Evolutionary conservation across 2,329 filamentous ascomycete species (phyloP).

Genomic region (Colletotrichum sp.): DNA sequence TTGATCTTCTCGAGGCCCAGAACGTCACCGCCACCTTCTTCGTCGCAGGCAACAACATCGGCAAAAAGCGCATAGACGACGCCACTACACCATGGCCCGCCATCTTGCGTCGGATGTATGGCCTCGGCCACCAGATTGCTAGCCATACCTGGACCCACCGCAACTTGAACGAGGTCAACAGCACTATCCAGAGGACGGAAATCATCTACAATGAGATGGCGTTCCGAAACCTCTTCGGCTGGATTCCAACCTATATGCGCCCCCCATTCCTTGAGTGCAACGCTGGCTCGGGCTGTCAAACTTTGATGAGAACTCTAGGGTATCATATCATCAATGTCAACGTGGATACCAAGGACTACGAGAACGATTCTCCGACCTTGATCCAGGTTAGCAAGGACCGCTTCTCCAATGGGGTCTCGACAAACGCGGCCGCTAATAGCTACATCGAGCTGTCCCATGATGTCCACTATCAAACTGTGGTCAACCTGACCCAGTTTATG

Average conservation of each 20-base stretch:
- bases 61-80: slow-evolving; percentile 46
- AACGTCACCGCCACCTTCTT: slow-evolving; percentile 46
- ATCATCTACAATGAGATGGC: slow-evolving; percentile 35
- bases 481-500: slow-evolving; percentile 43
- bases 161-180: slow-evolving; percentile 29
- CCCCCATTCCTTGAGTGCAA: slow-evolving; percentile 39
- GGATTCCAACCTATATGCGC: slow-evolving; percentile 48
- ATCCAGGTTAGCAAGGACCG: slow-evolving; percentile 49
- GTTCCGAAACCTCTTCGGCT: slow-evolving; percentile 43
- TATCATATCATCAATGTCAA: slow-evolving; percentile 64
- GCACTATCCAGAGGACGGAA: slow-evolving; percentile 26
- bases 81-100: slow-evolving; percentile 33
- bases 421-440: slow-evolving; percentile 27
- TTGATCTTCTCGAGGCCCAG: slow-evolving; percentile 39
- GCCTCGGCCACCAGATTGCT: slow-evolving; percentile 49
- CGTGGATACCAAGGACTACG: slow-evolving; percentile 68
- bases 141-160: slow-evolving; percentile 46
- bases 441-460: slow-evolving; percentile 53
- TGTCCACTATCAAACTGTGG: slow-evolving; percentile 39
- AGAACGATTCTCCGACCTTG: slow-evolving; percentile 50
- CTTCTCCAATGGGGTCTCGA: slow-evolving; percentile 41
- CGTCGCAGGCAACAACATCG: slow-evolving; percentile 45
- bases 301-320: slow-evolving; percentile 40
- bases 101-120: slow-evolving; percentile 45
- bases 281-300: slow-evolving; percentile 15